Percentiles rank a stretch among this genome's conserved stretches.
phyloP scores from a whole-genome alignment of 805 yeast genomes.

The Yarrowia deformans region DNA sequence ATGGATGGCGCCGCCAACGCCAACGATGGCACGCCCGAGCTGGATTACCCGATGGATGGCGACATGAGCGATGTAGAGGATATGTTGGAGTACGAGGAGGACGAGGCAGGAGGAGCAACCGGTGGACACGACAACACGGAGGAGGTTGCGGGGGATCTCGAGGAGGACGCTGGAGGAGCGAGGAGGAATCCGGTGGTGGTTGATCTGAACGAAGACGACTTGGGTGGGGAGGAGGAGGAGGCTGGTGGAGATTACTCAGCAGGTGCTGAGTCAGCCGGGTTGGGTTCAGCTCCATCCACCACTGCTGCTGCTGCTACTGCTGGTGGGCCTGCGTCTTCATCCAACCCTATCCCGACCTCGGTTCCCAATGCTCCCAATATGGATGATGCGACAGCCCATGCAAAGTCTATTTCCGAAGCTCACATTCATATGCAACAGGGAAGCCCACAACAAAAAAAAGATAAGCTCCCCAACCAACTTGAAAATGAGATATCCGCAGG shows the following conservation, averaged over 20 bases:
- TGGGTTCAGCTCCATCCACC: too few relatives aligned
- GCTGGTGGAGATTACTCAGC: not conserved
- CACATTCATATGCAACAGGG: conserved; percentile 22
- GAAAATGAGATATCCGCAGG: conserved; percentile 10
- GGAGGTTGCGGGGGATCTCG: not conserved
- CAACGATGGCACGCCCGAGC: conserved; percentile 1
- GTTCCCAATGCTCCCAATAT: conserved; percentile 16
- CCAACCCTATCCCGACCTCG: conserved; percentile 1
- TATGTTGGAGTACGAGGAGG: conserved; percentile 32
- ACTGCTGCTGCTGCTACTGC: not conserved
- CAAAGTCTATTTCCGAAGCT: conserved; percentile 12
- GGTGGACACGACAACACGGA: not conserved
- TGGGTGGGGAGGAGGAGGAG: not conserved
- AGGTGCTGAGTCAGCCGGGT: conserved; percentile 5
- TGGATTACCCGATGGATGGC: conserved; percentile 25
- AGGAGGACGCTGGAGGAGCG: not conserved
- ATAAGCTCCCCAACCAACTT: conserved; percentile 17
- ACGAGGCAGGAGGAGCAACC: not conserved
- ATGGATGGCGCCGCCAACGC: not conserved
- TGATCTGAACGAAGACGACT: not conserved
- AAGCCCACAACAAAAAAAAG: conserved; percentile 21
- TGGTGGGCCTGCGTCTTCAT: not conserved
- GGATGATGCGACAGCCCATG: conserved; percentile 32
- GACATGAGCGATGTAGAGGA: conserved; percentile 32
- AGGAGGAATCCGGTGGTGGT: not conserved